Evolutionary conservation across 345 rosid genomes (phyloP), one percentile per base, ranked within the genome.

Genomic region (Orychophragmus violaceus): DNA sequence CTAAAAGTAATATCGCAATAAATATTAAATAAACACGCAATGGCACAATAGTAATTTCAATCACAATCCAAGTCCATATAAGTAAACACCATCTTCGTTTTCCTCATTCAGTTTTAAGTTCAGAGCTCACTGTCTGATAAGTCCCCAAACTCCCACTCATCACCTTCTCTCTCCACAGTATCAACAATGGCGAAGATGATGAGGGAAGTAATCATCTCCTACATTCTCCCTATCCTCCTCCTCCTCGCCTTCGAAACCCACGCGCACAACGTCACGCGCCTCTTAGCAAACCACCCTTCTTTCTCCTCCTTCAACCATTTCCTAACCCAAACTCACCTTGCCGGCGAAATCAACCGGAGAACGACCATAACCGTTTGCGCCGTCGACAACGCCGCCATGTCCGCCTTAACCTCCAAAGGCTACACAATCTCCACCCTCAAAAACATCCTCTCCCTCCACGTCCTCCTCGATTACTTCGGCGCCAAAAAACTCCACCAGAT

Each of bases 391-490:
- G 71, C 82, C 53, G 98, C 84, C 76, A 95, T 95, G 96, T 58
- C 80, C 21, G 74, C 62, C 4, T 65, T 95, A 30, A 89, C 88
- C 79, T 62, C 82, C 9, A 82, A 72, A 33, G 82, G 82, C 64
- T 88, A 86, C 44, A 53, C 95, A 24, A 75, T 87, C 75, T 60
- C 75, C 74, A 84, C 96, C 66, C 32, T 95, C 66, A 95, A 87
- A 22, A 87, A 85, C 94, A 78, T 88, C 64, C 95, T 95, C 71
- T 89, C 96, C 69, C 81, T 83, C 75, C 99, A 95, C 74, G 78
- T 95, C 66, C 91, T 95, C 66, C 81, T 91, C 10, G 99, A 95
- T 69, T 95, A 95, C 87, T 95, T 91, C 71, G 96, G 87, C 37
- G 42, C 95, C 64, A 84, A 79, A 75, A 95, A 95, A 72, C 91